Evolutionary conservation across 495 filamentous ascomycete species (phyloP).

Genomic region (Hypoxylon crocopeplum): DNA sequence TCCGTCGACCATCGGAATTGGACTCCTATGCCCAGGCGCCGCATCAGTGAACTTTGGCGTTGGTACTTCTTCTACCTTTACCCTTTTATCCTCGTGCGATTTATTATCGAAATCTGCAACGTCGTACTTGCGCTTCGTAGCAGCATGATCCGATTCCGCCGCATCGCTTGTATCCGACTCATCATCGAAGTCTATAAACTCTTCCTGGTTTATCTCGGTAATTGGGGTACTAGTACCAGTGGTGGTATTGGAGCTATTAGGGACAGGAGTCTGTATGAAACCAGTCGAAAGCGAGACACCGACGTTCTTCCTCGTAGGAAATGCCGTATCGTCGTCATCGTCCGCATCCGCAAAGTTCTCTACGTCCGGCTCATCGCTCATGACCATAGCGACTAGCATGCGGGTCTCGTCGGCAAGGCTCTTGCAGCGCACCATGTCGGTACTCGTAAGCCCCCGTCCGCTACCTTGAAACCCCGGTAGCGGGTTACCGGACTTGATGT

Average conservation of each 20-base stretch:
- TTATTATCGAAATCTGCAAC: constrained; percentile 47
- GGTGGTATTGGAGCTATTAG: neutral
- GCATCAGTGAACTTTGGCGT: constrained; percentile 40
- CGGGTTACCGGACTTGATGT: constrained; percentile 66
- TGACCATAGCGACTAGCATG: constrained; percentile 68
- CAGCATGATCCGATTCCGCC: neutral
- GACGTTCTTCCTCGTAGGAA: constrained; percentile 16
- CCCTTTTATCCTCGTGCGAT: constrained; percentile 42
- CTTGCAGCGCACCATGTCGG: constrained; percentile 84
- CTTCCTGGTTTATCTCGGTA: constrained; percentile 8
- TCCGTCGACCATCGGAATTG: neutral
- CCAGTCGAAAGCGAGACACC: constrained; percentile 12
- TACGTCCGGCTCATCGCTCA: constrained; percentile 52
- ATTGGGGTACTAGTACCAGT: neutral
- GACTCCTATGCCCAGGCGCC: constrained; percentile 35
- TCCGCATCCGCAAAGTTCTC: constrained; percentile 22
- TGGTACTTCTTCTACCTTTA: constrained; percentile 38
- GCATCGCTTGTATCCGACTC: constrained; percentile 2
- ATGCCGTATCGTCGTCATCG: constrained; percentile 1
- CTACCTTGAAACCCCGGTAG: constrained; percentile 69
- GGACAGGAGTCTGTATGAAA: constrained; percentile 17
- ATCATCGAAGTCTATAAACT: constrained; percentile 33
- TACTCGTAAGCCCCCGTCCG: constrained; percentile 59
- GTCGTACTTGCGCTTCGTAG: constrained; percentile 41
- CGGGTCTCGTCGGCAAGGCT: constrained; percentile 74